phyloP scores from a whole-genome alignment of 345 rosid species.

The Populus simonii region DNA sequence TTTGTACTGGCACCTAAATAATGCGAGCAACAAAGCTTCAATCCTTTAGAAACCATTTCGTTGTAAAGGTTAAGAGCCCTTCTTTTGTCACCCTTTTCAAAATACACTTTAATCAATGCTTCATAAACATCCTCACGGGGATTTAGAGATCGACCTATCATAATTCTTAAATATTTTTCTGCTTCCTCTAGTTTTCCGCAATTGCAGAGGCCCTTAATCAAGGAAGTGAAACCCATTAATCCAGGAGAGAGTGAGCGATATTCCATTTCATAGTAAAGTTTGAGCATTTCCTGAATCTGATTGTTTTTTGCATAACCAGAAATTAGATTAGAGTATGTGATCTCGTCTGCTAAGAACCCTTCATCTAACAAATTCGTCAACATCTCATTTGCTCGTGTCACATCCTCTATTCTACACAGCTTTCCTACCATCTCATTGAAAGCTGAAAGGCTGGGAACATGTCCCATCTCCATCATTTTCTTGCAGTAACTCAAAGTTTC shows the following conservation, averaged over 20 bases:
- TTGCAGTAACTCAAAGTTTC: constrained; percentile 43
- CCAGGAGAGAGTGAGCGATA: constrained; percentile 42
- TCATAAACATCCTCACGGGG: constrained; percentile 41
- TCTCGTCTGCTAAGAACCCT: constrained; percentile 52
- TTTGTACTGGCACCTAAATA: background rate
- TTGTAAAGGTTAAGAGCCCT: constrained; percentile 34
- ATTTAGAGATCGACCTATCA: constrained; percentile 36
- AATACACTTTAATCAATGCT: constrained; percentile 30
- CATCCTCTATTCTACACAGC: constrained; percentile 37
- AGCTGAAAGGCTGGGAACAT: constrained; percentile 42
- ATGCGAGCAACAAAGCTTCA: constrained; percentile 14
- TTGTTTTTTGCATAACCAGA: constrained; percentile 43
- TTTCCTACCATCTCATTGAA: constrained; percentile 54
- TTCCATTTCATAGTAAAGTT: constrained; percentile 74
- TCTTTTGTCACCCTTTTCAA: constrained; percentile 27
- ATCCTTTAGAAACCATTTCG: constrained; percentile 45
- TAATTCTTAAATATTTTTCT: constrained; percentile 47
- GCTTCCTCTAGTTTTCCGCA: constrained; percentile 51
- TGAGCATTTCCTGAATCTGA: constrained; percentile 50
- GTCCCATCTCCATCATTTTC: constrained; percentile 48
- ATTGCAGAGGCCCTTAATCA: constrained; percentile 46
- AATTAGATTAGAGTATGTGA: constrained; percentile 47
- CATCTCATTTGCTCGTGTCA: constrained; percentile 42
- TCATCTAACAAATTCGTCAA: constrained; percentile 46
- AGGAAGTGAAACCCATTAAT: constrained; percentile 31